Conservation (phyloP, 164 flowering plant species). For the Vitis labrusca region DNA sequence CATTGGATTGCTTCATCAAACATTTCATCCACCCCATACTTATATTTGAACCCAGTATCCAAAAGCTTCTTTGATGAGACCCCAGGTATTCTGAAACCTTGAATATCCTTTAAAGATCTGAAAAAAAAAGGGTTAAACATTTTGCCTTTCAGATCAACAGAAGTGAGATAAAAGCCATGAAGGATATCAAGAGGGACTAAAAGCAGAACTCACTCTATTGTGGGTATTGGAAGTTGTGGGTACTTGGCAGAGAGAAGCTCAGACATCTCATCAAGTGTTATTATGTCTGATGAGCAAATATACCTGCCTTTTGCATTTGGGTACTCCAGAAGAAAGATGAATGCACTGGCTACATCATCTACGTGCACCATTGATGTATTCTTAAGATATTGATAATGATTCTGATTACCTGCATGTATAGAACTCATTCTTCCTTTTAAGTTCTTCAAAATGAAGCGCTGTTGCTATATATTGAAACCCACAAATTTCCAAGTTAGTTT, state of each 20-base stretch:
- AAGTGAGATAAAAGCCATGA: not conserved
- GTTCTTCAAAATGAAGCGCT: too few relatives aligned
- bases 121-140: too few relatives aligned
- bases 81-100: too few relatives aligned
- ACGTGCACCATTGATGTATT: slow-evolving; percentile 26
- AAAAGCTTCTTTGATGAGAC: too few relatives aligned
- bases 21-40: slow-evolving; percentile 34
- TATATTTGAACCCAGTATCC: too few relatives aligned
- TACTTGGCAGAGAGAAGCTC: slow-evolving; percentile 32
- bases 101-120: too few relatives aligned
- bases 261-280: slow-evolving; percentile 20
- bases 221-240: slow-evolving; percentile 41
- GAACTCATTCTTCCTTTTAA: too few relatives aligned
- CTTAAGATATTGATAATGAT: not conserved
- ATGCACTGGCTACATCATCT: slow-evolving; percentile 38
- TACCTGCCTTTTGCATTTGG: slow-evolving; percentile 23
- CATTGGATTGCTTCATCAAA: slow-evolving; percentile 27
- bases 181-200: not conserved
- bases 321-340: slow-evolving; percentile 15
- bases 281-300: slow-evolving; percentile 14
- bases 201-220: slow-evolving; percentile 33
- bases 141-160: not conserved
- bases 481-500: too few relatives aligned
- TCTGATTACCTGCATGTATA: slow-evolving; percentile 17
- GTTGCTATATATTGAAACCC: too few relatives aligned